These are phyloP conservation scores for Penicillium sp. DNA, from an alignment of 2,329 filamentous ascomycete genomes.

Conservation along the genomic window DNA sequence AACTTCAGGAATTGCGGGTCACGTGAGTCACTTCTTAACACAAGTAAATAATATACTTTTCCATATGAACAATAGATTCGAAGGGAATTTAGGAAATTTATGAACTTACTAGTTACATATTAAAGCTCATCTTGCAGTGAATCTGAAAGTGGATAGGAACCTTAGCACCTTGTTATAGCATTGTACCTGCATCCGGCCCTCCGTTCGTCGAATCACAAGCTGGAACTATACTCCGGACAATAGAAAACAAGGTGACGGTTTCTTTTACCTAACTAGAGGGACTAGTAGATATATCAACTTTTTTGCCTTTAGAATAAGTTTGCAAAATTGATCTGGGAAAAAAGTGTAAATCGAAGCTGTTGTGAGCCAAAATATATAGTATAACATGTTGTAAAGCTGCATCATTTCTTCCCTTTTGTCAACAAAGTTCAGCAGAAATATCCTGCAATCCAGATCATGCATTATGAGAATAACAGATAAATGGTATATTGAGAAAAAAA, in stretches of 20 bases:
- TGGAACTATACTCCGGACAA: background rate
- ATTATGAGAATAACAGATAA: background rate
- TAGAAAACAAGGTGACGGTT: background rate
- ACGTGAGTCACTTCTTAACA: slow-evolving; percentile 17
- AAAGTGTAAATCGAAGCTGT: background rate
- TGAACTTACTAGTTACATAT: background rate
- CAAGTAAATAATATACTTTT: slow-evolving; percentile 2
- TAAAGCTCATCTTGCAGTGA: background rate
- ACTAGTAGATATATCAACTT: background rate
- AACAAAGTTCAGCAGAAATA: too few species aligned
- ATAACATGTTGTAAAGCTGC: too few species aligned
- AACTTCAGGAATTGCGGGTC: slow-evolving; percentile 41
- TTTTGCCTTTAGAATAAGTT: background rate
- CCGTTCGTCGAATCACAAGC: too few species aligned
- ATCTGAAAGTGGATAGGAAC: background rate
- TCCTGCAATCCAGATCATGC: background rate
- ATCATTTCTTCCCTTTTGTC: background rate
- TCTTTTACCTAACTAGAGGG: accelerated
- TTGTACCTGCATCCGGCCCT: background rate
- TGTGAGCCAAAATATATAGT: background rate
- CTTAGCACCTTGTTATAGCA: background rate
- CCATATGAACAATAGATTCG: background rate
- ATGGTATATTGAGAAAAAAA: background rate
- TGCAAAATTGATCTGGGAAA: accelerated
- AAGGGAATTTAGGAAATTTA: background rate